Percentiles rank a stretch among this genome's conserved stretches.
phyloP scores from a whole-genome alignment of 257 asterid genomes.

The Euphrasia confusa region DNA sequence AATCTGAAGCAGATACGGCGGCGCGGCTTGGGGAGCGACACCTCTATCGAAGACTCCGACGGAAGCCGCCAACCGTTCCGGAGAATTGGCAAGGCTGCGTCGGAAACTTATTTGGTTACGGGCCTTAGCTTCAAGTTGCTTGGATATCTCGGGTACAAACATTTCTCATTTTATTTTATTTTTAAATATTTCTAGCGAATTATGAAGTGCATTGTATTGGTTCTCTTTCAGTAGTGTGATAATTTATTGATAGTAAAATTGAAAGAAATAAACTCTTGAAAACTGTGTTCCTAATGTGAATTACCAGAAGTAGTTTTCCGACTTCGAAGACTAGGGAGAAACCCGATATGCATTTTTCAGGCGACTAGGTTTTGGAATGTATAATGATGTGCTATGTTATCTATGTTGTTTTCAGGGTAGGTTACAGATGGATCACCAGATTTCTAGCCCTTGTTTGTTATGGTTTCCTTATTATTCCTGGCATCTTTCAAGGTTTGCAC shows the following conservation, averaged over 20 bases:
- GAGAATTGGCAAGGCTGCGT: conserved; percentile 51
- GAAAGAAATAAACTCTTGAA: background rate
- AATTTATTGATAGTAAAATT: conserved; percentile 5
- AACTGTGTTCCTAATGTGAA: background rate
- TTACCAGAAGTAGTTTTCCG: background rate
- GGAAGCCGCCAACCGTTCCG: conserved; percentile 31
- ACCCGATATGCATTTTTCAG: background rate
- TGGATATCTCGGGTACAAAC: conserved; percentile 61
- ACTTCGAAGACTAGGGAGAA: background rate
- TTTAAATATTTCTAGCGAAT: background rate
- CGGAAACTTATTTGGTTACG: conserved; percentile 54
- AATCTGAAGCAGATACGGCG: conserved; percentile 54
- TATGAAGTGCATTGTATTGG: background rate
- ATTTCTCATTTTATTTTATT: background rate
- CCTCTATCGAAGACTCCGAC: conserved; percentile 29
- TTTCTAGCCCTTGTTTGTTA: conserved; percentile 83
- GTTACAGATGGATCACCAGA: conserved; percentile 32
- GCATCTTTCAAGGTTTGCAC: conserved; percentile 68
- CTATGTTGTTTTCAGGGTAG: conserved; percentile 38
- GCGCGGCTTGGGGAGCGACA: conserved; percentile 43
- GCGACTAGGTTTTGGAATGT: background rate
- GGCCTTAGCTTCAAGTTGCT: conserved; percentile 50
- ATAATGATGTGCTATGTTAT: background rate
- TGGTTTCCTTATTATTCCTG: conserved; percentile 64
- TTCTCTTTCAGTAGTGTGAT: no score